Evolutionary conservation across 352 stramenopile species (phyloP).

Genomic region (Phytophthora kernoviae): DNA sequence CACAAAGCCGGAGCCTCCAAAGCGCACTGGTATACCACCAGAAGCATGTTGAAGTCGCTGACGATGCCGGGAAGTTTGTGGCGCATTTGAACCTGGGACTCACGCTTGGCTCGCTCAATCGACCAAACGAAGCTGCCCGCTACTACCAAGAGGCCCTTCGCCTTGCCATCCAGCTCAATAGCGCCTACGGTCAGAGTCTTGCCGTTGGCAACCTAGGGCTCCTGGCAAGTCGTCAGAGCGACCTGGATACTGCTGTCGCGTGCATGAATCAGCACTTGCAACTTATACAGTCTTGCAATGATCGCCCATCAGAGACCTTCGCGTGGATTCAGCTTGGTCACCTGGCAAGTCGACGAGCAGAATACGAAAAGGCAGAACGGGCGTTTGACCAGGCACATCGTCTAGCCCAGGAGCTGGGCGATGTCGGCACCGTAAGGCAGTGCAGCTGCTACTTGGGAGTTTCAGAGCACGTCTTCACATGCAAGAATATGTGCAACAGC

Average conservation of each 20-base stretch:
- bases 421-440: slow-evolving; percentile 72
- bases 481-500: slow-evolving; percentile 55
- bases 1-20: slow-evolving; percentile 48
- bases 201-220: slow-evolving; percentile 89
- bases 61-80: slow-evolving; percentile 89
- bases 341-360: slow-evolving; percentile 55
- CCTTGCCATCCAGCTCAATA: slow-evolving; percentile 85
- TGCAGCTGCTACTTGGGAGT: slow-evolving; percentile 84
- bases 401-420: slow-evolving; percentile 68
- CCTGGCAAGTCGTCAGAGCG: slow-evolving; percentile 82
- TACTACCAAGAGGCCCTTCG: slow-evolving; percentile 90
- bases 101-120: slow-evolving; percentile 67
- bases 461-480: slow-evolving; percentile 70
- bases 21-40: slow-evolving; percentile 68
- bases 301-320: slow-evolving; percentile 77
- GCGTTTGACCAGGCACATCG: slow-evolving; percentile 84
- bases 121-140: slow-evolving; percentile 71
- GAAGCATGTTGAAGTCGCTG: slow-evolving; percentile 77
- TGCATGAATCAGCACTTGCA: slow-evolving; percentile 92
- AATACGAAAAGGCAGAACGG: slow-evolving; percentile 73
- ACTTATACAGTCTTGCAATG: slow-evolving; percentile 85
- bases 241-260: slow-evolving; percentile 73
- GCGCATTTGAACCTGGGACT: slow-evolving; percentile 87
- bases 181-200: slow-evolving; percentile 83
- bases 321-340: slow-evolving; percentile 88